These are phyloP conservation scores for Tolypocladium endophyticum DNA, from an alignment of 2,329 filamentous ascomycete genomes.

Conservation along the genomic window DNA sequence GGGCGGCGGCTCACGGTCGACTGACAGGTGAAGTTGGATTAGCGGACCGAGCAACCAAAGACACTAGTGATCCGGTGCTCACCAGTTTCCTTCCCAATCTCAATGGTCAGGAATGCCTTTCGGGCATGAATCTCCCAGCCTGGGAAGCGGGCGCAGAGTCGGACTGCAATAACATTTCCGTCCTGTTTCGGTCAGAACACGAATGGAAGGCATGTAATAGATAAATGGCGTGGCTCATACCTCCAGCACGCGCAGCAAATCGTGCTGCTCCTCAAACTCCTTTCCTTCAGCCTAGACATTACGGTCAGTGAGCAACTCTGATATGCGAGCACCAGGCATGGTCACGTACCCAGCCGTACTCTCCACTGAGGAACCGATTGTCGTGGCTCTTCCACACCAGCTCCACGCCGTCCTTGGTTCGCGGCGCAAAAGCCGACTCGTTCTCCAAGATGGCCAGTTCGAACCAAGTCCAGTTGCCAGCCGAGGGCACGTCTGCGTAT, in stretches of 20 bases:
- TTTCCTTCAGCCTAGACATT: not conserved
- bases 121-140: conserved; percentile 3
- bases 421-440: not conserved
- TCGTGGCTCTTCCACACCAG: conserved; percentile 1
- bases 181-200: not conserved
- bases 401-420: conserved; percentile 1
- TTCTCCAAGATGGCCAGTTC: conserved; percentile 3
- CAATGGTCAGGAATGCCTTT: conserved; percentile 3
- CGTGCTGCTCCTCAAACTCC: conserved; percentile 1
- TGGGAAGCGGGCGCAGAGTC: conserved; percentile 3
- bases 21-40: not conserved
- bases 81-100: not conserved
- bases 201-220: not conserved
- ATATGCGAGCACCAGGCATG: not conserved
- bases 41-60: not conserved
- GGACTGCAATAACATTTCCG: conserved; percentile 5
- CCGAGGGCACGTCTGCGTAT: not conserved
- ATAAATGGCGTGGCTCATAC: not conserved
- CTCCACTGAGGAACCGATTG: not conserved
- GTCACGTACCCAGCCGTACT: conserved; percentile 3
- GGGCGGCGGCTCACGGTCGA: not conserved
- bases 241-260: conserved; percentile 2
- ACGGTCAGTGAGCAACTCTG: not conserved
- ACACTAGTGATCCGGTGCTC: not conserved
- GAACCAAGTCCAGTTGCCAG: conserved; percentile 8